Base-by-base conservation (phyloP, 352 stramenopile species). In the Aphanomyces stellatus region DNA sequence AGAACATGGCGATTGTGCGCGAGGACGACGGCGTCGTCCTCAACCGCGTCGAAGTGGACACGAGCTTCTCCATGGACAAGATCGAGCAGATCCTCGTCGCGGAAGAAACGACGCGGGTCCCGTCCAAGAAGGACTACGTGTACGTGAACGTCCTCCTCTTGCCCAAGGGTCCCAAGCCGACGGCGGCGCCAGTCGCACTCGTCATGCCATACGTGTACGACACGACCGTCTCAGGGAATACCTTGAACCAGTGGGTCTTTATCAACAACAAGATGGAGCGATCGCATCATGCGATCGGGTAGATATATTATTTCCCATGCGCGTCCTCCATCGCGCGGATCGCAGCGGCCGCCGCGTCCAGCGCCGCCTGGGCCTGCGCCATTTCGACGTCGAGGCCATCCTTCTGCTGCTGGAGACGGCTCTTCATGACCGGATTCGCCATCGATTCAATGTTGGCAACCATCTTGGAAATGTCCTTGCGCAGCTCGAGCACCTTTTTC, bases 401-500 rank as follows among this genome's bases (percentile, higher is more conserved):
- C 35, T 62, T 62, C n/a, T 62, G 53, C 15, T 43, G 31, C 31
- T 48, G 53, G 17, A 62, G 53, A 15, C 53, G 53, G 24, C 43
- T 15, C 53, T 62, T 62, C 25, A 62, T 34, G 3, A 62, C 53
- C 4, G 33, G 33, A 25, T 62, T 62, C 25, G 53, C 8, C 53
- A 37, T 37, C 3, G 53, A 62, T 30, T 15, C 7, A 31, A 62
- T 48, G 35, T 37, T 62, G 3, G 53, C 53, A 11, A 28, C 25
- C 25, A 28, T 62, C 25, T 34, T 62, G 15, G 15, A n/a, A 19
- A 62, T 62, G 13, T 62, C 53, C 25, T 41, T 62, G 25, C 33
- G 25, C 25, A 62, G 53, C 35, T 93, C 85, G 5, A 76, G 77
- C 51, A 91, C 55, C 19, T 80, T 80, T 67, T 90, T 91, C 35